These are phyloP conservation scores for Sporothrix inflata DNA, from an alignment of 2,329 filamentous ascomycete species.

Conservation along the genomic window DNA sequence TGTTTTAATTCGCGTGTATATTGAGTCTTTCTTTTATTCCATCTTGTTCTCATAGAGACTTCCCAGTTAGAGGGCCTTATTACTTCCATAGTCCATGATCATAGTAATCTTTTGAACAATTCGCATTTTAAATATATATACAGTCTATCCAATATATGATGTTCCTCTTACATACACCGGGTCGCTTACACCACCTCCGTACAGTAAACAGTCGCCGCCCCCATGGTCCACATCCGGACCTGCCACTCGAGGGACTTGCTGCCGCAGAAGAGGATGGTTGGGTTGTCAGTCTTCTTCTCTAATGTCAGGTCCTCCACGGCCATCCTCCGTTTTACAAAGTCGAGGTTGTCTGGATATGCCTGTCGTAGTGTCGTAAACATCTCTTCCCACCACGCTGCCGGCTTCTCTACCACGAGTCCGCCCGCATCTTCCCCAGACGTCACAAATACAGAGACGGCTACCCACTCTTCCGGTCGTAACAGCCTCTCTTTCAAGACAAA, in stretches of 20 bases:
- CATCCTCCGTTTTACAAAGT: slow-evolving; percentile 28
- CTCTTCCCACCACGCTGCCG: slow-evolving; percentile 29
- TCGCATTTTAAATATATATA: too few species aligned
- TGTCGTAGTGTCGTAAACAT: neutral
- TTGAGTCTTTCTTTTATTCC: neutral
- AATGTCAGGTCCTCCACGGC: slow-evolving; percentile 15
- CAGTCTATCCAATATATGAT: too few species aligned
- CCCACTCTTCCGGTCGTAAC: slow-evolving; percentile 26
- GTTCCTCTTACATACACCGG: too few species aligned
- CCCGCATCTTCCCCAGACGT: slow-evolving; percentile 33
- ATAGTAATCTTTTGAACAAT: neutral
- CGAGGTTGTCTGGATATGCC: neutral
- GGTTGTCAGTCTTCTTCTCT: neutral
- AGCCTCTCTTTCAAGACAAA: slow-evolving; percentile 29
- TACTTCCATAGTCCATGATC: neutral
- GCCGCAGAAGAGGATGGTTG: slow-evolving; percentile 34
- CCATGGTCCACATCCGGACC: slow-evolving; percentile 35
- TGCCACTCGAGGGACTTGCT: slow-evolving; percentile 38
- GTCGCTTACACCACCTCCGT: slow-evolving; percentile 24
- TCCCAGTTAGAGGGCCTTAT: too few species aligned
- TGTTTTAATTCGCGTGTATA: too few species aligned
- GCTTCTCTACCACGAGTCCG: slow-evolving; percentile 28
- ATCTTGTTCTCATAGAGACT: neutral
- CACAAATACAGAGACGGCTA: slow-evolving; percentile 28
- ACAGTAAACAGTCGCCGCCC: slow-evolving; percentile 12